Conservation (phyloP, 2,329 filamentous ascomycete species). For the Diaporthe longicolla region DNA sequence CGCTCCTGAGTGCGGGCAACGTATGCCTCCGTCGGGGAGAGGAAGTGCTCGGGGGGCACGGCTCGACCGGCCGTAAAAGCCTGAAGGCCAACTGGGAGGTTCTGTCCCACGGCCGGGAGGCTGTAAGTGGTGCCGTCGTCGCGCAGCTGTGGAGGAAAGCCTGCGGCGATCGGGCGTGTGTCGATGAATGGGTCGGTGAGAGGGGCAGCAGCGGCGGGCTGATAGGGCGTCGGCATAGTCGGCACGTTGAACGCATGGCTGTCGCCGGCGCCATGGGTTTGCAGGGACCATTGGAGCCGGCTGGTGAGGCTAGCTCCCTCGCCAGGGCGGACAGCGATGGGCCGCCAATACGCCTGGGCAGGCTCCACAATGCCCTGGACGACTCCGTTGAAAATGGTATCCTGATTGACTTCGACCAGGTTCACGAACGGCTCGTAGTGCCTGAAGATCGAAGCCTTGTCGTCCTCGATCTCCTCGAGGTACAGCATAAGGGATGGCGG, state of each 20-base stretch:
- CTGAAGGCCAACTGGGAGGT: neutral
- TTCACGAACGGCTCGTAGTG: conserved; percentile 4
- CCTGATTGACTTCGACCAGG: neutral
- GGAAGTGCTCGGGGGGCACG: neutral
- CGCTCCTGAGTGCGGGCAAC: neutral
- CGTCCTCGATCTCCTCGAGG: neutral
- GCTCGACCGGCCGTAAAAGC: neutral
- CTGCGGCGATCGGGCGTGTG: neutral
- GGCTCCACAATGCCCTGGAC: neutral
- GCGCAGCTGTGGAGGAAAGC: neutral
- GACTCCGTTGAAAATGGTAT: neutral
- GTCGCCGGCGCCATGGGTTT: neutral
- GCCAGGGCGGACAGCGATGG: neutral
- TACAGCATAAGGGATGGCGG: neutral
- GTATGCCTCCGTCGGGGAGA: neutral
- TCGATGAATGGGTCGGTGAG: neutral
- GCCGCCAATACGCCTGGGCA: neutral
- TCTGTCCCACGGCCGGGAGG: neutral
- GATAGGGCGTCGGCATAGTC: neutral
- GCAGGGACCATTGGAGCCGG: neutral
- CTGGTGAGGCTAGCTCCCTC: neutral
- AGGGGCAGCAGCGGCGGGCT: neutral
- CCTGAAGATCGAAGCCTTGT: neutral
- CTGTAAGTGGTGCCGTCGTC: neutral
- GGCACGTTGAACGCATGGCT: neutral